Evolutionary conservation across 805 yeast genomes (phyloP).

Genomic region (Wickerhamiella sergipiensis): DNA sequence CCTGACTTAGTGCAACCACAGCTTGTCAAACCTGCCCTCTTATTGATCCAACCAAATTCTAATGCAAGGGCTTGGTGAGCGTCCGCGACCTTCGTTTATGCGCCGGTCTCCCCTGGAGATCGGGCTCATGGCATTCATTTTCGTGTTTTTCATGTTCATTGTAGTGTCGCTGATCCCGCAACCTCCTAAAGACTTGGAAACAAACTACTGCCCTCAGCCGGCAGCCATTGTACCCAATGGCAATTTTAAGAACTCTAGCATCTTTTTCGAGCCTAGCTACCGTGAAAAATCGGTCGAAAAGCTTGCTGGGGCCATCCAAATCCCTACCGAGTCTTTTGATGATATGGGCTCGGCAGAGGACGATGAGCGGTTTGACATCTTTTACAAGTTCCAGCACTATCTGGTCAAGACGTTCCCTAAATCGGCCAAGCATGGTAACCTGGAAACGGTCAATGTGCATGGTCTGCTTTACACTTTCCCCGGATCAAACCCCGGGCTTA

Average conservation of each 20-base stretch:
- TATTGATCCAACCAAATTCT: not conserved
- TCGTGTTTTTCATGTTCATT: slow-evolving; percentile 10
- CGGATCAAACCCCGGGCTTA: slow-evolving; percentile 38
- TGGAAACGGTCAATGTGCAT: slow-evolving; percentile 43
- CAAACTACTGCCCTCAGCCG: slow-evolving; percentile 17
- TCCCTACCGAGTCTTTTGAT: slow-evolving; percentile 56
- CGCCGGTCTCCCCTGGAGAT: slow-evolving; percentile 15
- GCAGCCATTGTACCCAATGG: slow-evolving; percentile 1
- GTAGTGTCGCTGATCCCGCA: slow-evolving; percentile 13
- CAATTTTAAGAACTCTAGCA: slow-evolving; percentile 1
- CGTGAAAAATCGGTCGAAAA: slow-evolving; percentile 8
- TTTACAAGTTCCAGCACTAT: slow-evolving; percentile 35
- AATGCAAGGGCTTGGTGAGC: slow-evolving; percentile 1
- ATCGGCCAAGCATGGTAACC: slow-evolving; percentile 32
- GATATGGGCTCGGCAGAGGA: slow-evolving; percentile 33
- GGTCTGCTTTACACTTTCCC: slow-evolving; percentile 56
- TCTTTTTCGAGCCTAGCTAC: slow-evolving; percentile 11
- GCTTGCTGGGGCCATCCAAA: slow-evolving; percentile 41
- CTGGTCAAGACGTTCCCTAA: slow-evolving; percentile 38
- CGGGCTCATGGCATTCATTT: slow-evolving; percentile 13
- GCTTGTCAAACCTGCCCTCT: not conserved
- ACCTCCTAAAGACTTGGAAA: slow-evolving; percentile 10
- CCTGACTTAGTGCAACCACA: not conserved
- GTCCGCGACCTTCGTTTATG: not conserved
- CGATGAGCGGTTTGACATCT: slow-evolving; percentile 37